Evolutionary conservation across 331 rosid species (phyloP), one percentile per base, ranked within the genome.

Genomic region (Cydonia oblonga): DNA sequence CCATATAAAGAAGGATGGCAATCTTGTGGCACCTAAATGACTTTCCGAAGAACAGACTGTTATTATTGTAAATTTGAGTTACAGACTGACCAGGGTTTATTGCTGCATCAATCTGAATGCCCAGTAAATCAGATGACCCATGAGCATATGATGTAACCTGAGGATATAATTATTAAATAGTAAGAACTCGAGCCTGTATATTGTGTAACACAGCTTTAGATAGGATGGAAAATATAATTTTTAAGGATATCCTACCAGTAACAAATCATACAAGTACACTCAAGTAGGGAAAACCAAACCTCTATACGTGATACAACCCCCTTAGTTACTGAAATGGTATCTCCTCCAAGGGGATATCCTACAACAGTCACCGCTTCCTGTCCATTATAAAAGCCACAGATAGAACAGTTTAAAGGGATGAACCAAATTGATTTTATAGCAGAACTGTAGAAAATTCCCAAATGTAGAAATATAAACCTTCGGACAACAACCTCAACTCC

Each of bases 271-370:
- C 32, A 30, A 61, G 16, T 12, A 73, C 42, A 69, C 40, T 66
- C 23, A 15, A n/a, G 28, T 56, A 38, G 7, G 33, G 71, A 20
- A 67, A 67, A 49, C 81, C 79, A 72, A 38, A 95, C 99, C 99
- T 95, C 99, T 69, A 95, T 87, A 73, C 97, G 99, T 10, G 99
- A 95, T 72, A 95, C 99, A 76, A 95, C 99, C 69, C 99, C 97
- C 84, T 92, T 89, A 16, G 99, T 95, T 73, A 95, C 99, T 61
- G 97, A 95, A 79, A 95, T 95, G 61, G 99, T 95, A 83, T 95
- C 99, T 76, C 99, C 99, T 81, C 99, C 99, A 68, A 95, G 89
- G 71, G 97, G 97, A 77, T 95, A 95, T 75, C 99, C 99, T 56
- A 95, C 99, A 78, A 95, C 99, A 56, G 97, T 95, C 71, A 95